phyloP scores from a whole-genome alignment of 495 filamentous ascomycete species.

The Penicillium fimorum region DNA sequence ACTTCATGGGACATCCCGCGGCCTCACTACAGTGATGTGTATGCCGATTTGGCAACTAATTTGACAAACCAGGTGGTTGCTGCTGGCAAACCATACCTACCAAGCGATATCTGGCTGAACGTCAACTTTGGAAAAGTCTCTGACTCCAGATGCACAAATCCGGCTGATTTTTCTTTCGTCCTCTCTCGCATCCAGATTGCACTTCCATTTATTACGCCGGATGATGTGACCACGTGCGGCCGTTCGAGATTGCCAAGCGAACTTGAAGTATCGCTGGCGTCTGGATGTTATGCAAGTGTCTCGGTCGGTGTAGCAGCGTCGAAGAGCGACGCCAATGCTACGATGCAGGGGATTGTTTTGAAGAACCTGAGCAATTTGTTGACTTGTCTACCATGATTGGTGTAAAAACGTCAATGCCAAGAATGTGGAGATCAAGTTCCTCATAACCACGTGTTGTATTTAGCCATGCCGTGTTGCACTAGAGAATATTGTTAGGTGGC shows the following conservation, averaged over 20 bases:
- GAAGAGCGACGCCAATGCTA: constrained; percentile 57
- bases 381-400: constrained; percentile 42
- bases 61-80: constrained; percentile 52
- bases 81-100: constrained; percentile 60
- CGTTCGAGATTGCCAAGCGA: constrained; percentile 57
- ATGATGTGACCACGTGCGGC: constrained; percentile 58
- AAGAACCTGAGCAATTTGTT: constrained; percentile 54
- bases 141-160: constrained; percentile 40
- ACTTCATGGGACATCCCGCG: constrained; percentile 50
- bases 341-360: constrained; percentile 55
- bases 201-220: constrained; percentile 43
- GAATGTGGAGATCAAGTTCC: not conserved
- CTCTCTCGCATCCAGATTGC: constrained; percentile 57
- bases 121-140: constrained; percentile 61
- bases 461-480: not conserved
- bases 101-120: constrained; percentile 58
- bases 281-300: constrained; percentile 60
- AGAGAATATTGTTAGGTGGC: not conserved
- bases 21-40: constrained; percentile 53
- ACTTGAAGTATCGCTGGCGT: constrained; percentile 41
- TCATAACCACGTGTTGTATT: constrained; percentile 3
- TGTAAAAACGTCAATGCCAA: not conserved
- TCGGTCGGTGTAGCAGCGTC: constrained; percentile 58
- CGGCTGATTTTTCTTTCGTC: constrained; percentile 57
- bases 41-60: constrained; percentile 59